Evolutionary conservation across 2,329 filamentous ascomycete genomes (phyloP), one percentile per base, ranked within the genome.

Genomic region (Penicillium sp.): DNA sequence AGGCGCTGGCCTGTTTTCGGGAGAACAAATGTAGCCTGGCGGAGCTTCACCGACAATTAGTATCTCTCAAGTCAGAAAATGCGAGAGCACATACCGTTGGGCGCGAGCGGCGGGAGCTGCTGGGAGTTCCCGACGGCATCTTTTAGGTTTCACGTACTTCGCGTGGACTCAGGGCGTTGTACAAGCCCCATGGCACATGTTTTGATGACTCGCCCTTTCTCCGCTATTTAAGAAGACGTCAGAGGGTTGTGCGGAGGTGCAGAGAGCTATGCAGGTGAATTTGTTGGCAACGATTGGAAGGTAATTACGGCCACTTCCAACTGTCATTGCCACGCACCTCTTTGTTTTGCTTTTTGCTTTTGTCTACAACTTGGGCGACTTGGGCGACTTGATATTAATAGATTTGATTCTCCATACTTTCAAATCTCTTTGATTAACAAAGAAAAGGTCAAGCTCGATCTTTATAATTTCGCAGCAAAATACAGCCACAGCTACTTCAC

Each of bases 1-100:
- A 91, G 84, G 62, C 92, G 89, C 75, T 96, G 90, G 68, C 93
- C 93, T 3, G 92, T 97, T 58, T 84, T 82, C 8, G 93, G 92
- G 54, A 96, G 84, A 66, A 97, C 89, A 73, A 95, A 92, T 45
- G 91, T 94, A 64, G 90, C 90, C 72, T 93, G 89, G 65, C 89
- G 88, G 60, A 95, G 82, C 82, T 92, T 67, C 38, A 60, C 23
- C 42, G 37, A 46, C 21, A 19, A 27, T 63, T 38, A 62, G 57
- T 35, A 57, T 45, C 10, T 37, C 9, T 15, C 31, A 27, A 33
- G 47, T 46, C 54, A 50, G 49, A 37, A 35, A 27, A 37, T 46
- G 47, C 23, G 54, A 48, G 45, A 42, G 43, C n/a, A 58, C 66
- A 61, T 67, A 73, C 73, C 62, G 70, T 70, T 38, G 72, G 71